Conservation (phyloP, 164 flowering plant genomes). For the Platanus orientalis region DNA sequence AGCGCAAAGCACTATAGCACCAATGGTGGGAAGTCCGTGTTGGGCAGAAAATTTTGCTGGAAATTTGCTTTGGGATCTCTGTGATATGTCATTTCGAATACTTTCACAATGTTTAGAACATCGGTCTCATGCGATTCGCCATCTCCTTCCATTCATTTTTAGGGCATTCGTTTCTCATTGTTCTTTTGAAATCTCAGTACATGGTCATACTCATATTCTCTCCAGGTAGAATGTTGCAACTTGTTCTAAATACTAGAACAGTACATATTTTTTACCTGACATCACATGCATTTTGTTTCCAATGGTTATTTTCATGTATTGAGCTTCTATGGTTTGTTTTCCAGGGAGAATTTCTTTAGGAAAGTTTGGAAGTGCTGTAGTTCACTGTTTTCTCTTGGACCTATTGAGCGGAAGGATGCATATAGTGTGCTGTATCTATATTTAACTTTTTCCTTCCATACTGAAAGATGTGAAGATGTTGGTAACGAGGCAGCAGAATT, state of each 20-base stretch:
- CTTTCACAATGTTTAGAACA: conserved; percentile 56
- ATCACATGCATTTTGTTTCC: neutral
- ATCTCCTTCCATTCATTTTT: conserved; percentile 64
- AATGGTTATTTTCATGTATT: neutral
- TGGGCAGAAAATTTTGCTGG: conserved; percentile 37
- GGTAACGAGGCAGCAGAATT: conserved; percentile 32
- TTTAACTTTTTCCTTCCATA: conserved; percentile 37
- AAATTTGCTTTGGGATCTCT: conserved; percentile 63
- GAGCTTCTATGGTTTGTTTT: conserved; percentile 10
- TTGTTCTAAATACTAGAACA: neutral
- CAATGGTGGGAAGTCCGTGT: conserved; percentile 21
- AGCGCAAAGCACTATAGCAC: conserved; percentile 12
- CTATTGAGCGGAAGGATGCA: conserved; percentile 78
- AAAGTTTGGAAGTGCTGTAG: conserved; percentile 75
- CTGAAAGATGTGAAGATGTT: conserved; percentile 25
- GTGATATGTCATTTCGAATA: conserved; percentile 46
- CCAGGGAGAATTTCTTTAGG: conserved; percentile 47
- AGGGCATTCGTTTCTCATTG: conserved; percentile 41
- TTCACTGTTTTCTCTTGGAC: conserved; percentile 56
- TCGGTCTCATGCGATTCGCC: conserved; percentile 53
- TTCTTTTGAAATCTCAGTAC: conserved; percentile 35
- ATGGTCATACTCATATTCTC: conserved; percentile 28
- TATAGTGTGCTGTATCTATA: conserved; percentile 65
- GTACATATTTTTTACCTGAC: neutral
- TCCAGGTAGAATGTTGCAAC: conserved; percentile 46